Evolutionary conservation across 1,284 basidiomycete species (phyloP).

Genomic region (Stygiomarasmius scandens): DNA sequence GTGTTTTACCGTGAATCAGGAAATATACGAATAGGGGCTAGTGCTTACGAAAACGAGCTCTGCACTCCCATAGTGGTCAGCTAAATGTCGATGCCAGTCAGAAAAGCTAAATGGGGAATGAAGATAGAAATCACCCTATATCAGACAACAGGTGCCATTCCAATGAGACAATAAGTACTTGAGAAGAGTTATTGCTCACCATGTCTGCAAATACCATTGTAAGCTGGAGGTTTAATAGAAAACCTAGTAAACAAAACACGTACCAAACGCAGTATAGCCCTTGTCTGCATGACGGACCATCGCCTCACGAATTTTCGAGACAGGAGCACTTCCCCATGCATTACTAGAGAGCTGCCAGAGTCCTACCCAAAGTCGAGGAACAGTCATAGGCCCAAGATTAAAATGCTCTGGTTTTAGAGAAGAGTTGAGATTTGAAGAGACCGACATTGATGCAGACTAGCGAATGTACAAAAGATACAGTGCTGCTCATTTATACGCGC

Average conservation of each 20-base stretch:
- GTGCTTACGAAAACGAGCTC: slow-evolving; percentile 73
- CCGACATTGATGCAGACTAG: not conserved
- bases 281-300: slow-evolving; percentile 66
- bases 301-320: slow-evolving; percentile 62
- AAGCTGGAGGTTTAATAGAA: slow-evolving; percentile 8
- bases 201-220: slow-evolving; percentile 44
- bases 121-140: slow-evolving; percentile 12
- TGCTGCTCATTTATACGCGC: no score
- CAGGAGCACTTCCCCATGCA: slow-evolving; percentile 77
- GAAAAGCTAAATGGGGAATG: no score
- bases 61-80: slow-evolving; percentile 81
- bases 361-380: slow-evolving; percentile 74
- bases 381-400: slow-evolving; percentile 58
- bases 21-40: slow-evolving; percentile 12
- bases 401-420: slow-evolving; percentile 48
- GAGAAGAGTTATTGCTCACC: slow-evolving; percentile 38
- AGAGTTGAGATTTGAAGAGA: slow-evolving; percentile 2
- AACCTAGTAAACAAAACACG: slow-evolving; percentile 20
- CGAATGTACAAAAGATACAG: no score
- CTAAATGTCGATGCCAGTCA: no score
- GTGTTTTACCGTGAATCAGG: not conserved
- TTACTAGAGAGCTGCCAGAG: slow-evolving; percentile 84
- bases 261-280: slow-evolving; percentile 78
- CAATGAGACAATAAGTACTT: not conserved
- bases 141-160: slow-evolving; percentile 9